Conservation (phyloP, 805 yeast genomes). For the Lachancea quebecensis region DNA sequence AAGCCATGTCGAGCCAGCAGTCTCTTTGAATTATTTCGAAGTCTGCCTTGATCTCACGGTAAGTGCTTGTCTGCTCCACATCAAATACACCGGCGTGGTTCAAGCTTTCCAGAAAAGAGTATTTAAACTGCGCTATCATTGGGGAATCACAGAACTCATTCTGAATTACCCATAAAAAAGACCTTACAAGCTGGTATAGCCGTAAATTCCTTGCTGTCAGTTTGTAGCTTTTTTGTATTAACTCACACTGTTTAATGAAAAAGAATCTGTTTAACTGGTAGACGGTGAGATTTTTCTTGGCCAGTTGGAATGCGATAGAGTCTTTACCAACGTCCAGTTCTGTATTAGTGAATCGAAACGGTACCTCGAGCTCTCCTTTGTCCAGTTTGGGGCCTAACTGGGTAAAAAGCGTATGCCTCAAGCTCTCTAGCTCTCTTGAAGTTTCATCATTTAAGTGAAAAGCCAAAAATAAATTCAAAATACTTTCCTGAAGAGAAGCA, state of each 20-base stretch:
- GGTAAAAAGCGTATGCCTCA: constrained; percentile 10
- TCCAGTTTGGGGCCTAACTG: constrained; percentile 8
- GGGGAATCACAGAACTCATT: constrained; percentile 11
- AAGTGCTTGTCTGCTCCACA: constrained; percentile 2
- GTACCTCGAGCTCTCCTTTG: constrained; percentile 20
- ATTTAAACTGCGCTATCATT: constrained; percentile 20
- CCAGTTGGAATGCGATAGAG: constrained; percentile 7
- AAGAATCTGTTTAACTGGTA: constrained; percentile 20
- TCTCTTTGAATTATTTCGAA: constrained; percentile 35
- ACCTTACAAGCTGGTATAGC: constrained; percentile 11
- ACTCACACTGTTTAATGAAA: constrained; percentile 18
- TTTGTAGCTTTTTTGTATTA: constrained; percentile 12
- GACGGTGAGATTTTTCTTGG: constrained; percentile 14
- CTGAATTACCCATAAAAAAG: not conserved
- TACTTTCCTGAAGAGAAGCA: constrained; percentile 18
- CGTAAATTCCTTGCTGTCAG: constrained; percentile 9
- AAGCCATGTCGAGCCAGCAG: constrained; percentile 30
- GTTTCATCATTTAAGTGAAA: constrained; percentile 27
- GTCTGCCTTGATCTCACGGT: constrained; percentile 35
- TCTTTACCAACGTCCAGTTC: not conserved
- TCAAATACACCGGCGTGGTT: constrained; percentile 9
- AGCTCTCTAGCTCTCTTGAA: constrained; percentile 12
- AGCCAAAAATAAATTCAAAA: constrained; percentile 21
- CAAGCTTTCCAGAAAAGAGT: constrained; percentile 13
- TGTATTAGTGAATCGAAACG: constrained; percentile 11